phyloP scores from a whole-genome alignment of 1,284 basidiomycete species.

The Erythrobasidium hasegawianum region DNA sequence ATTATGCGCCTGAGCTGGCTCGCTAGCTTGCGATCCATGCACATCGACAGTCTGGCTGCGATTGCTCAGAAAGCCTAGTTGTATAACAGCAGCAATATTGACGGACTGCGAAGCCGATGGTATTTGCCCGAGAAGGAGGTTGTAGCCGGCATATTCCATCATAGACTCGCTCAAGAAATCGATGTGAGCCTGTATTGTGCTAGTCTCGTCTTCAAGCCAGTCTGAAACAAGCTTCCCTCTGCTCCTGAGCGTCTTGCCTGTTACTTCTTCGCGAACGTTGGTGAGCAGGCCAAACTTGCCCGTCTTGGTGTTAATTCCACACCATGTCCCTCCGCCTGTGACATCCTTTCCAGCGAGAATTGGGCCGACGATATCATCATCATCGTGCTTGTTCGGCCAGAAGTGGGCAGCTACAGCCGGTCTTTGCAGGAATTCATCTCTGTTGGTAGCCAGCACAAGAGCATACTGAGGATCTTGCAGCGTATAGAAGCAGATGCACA shows the following conservation, averaged over 20 bases:
- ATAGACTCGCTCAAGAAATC: slow-evolving; percentile 32
- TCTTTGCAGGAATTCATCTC: slow-evolving; percentile 43
- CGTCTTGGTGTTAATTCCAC: slow-evolving; percentile 35
- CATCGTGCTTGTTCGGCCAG: slow-evolving; percentile 32
- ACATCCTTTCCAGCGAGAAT: slow-evolving; percentile 42
- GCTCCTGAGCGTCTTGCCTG: slow-evolving; percentile 30
- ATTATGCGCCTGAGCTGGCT: not conserved
- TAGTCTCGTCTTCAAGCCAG: slow-evolving; percentile 10
- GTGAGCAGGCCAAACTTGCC: slow-evolving; percentile 42
- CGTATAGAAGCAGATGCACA: slow-evolving; percentile 34
- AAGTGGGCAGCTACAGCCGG: slow-evolving; percentile 35
- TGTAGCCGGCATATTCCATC: slow-evolving; percentile 41
- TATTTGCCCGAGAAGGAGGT: slow-evolving; percentile 39
- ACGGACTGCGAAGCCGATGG: not conserved
- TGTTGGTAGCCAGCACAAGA: slow-evolving; percentile 41
- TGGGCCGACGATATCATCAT: not conserved
- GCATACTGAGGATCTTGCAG: slow-evolving; percentile 14
- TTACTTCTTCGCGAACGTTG: slow-evolving; percentile 41
- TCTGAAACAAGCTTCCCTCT: slow-evolving; percentile 35
- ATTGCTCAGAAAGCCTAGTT: slow-evolving; percentile 41
- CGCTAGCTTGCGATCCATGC: not conserved
- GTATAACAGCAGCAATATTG: slow-evolving; percentile 1
- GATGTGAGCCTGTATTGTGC: slow-evolving; percentile 30
- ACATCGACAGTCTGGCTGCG: slow-evolving; percentile 24
- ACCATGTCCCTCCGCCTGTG: slow-evolving; percentile 43